Evolutionary conservation across 148 eudicot genomes (phyloP), one percentile per base, ranked within the genome.

Genomic region (Fagopyrum homotropicum): DNA sequence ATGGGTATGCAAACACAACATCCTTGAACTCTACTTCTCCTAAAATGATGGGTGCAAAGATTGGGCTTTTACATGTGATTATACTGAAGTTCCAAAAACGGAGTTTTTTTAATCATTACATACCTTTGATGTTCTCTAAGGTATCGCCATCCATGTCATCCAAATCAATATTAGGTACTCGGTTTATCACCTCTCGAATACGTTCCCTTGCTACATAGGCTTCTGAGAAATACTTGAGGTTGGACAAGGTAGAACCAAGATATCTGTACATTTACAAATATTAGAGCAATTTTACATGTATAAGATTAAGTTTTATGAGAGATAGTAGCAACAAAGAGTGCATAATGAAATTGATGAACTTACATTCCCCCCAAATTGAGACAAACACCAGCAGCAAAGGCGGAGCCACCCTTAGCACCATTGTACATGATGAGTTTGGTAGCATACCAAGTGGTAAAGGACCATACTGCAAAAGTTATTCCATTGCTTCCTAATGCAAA

Each of bases 11-110:
- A 15, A 83, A 83, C 5, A 66, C 48, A 0, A 83, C 77, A 44
- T 80, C 35, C 30, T 73, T 70, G 61, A 80, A 80, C 57, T 80
- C 83, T 3, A 83, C 73, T 44, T 80, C 79, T 10, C 86, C 86
- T 4, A 40, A 86, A 76, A 6, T 70, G 77, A 45, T 49, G 52
- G 6, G 6, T 48, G 10, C 10, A 48, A 8, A 49, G 52, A 49
- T 49, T 49, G 52, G 2, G 52, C 9, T 9, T 48, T 6, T 49
- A 49, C 0, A 7, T 49, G 12, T 49, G 9, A 12, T 6, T 35
- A 35, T 35, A 35, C 40, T 35, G 3, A 35, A 35, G 40, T 35
- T 35, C 40, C 40, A 1, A 1, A 35, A 35, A 35, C 3, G 40
- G 40, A 35, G 40, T 35, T 35, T 1, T 7, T 49, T 49, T 49